Evolutionary conservation across 1,284 basidiomycete genomes (phyloP).

Genomic region (Trichosporon faecale): DNA sequence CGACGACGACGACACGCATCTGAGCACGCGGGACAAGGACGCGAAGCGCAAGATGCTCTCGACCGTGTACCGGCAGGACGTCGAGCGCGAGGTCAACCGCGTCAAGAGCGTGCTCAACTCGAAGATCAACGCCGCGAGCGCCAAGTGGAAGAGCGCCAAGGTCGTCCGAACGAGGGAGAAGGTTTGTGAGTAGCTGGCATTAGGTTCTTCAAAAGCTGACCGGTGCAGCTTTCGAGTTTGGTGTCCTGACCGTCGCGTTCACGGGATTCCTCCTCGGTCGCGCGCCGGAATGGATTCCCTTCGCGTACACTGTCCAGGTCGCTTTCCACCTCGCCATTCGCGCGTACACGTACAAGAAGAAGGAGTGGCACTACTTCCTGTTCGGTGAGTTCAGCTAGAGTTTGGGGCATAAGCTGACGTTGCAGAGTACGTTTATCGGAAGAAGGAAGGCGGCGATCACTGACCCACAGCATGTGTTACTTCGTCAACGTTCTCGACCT

Average conservation of each 20-base stretch:
- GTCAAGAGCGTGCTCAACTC: conserved; percentile 62
- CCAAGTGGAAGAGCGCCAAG: conserved; percentile 82
- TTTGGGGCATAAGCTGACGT: background rate
- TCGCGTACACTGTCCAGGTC: conserved; percentile 62
- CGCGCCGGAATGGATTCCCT: conserved; percentile 68
- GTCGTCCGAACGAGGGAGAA: conserved; percentile 88
- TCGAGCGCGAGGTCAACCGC: conserved; percentile 77
- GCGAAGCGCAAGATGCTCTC: conserved; percentile 25
- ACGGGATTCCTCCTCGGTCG: conserved; percentile 78
- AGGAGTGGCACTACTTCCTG: conserved; percentile 85
- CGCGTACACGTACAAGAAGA: conserved; percentile 78
- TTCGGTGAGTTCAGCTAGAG: conserved; percentile 59
- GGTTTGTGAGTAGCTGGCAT: conserved; percentile 47
- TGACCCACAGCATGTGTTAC: conserved; percentile 63
- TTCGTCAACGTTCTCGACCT: conserved; percentile 83
- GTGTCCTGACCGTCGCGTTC: conserved; percentile 80
- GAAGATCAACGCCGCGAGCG: conserved; percentile 68
- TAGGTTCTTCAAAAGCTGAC: background rate
- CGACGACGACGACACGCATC: conserved; percentile 23
- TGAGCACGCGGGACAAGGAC: conserved; percentile 18
- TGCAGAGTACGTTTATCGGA: conserved; percentile 9
- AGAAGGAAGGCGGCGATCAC: background rate
- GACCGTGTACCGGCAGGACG: conserved; percentile 56
- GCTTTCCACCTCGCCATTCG: conserved; percentile 75
- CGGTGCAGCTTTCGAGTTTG: conserved; percentile 74